Conservation (phyloP, 768 basidiomycete genomes). For the Tephrocybe sp. region DNA sequence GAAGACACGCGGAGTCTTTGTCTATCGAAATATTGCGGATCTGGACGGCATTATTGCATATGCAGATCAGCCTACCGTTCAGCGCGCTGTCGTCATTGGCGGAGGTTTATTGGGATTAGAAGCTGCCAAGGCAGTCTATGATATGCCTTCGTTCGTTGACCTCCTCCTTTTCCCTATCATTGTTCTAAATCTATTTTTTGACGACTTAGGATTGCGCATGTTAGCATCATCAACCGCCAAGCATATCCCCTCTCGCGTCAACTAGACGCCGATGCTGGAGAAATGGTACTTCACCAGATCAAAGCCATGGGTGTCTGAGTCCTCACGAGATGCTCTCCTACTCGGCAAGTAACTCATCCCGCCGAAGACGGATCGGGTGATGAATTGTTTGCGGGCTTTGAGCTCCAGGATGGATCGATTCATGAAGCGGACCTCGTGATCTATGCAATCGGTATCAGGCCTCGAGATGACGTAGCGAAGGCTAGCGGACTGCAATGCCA, state of each 20-base stretch:
- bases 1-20: constrained; percentile 58
- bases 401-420: constrained; percentile 45
- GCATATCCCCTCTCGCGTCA: constrained; percentile 16
- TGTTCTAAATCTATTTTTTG: background rate
- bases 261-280: constrained; percentile 28
- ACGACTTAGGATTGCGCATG: background rate
- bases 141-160: constrained; percentile 32
- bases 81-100: constrained; percentile 58
- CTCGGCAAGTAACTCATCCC: constrained; percentile 23
- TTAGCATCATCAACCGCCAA: background rate
- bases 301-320: constrained; percentile 19
- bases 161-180: background rate
- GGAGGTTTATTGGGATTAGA: constrained; percentile 74
- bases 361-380: constrained; percentile 19
- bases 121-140: constrained; percentile 72
- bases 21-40: constrained; percentile 73
- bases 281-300: constrained; percentile 21
- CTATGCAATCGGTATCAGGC: constrained; percentile 69
- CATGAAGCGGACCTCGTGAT: constrained; percentile 57
- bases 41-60: constrained; percentile 65
- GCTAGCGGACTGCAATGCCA: constrained; percentile 50
- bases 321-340: constrained; percentile 19
- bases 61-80: constrained; percentile 44
- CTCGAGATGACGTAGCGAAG: constrained; percentile 67
- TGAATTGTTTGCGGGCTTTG: constrained; percentile 34